phyloP scores from a whole-genome alignment of 257 asterid species.

The Ajuga chamaepitys region DNA sequence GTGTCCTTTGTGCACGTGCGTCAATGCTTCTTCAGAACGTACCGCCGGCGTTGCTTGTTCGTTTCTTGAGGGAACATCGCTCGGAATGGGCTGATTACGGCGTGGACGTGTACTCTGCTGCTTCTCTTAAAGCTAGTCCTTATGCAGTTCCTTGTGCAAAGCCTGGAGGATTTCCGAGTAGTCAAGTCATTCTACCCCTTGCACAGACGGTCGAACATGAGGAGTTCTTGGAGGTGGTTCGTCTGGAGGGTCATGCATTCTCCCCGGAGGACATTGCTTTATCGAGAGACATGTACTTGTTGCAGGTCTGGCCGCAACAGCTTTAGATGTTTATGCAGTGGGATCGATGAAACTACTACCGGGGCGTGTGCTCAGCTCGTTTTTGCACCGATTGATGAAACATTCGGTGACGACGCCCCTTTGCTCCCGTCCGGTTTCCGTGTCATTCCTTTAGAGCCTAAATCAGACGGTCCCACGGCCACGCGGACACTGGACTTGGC shows the following conservation, averaged over 20 bases:
- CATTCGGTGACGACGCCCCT: conserved; percentile 76
- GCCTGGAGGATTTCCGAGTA: conserved; percentile 61
- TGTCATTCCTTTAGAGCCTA: conserved; percentile 63
- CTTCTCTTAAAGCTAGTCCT: conserved; percentile 64
- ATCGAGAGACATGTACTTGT: conserved; percentile 72
- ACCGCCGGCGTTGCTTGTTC: conserved; percentile 76
- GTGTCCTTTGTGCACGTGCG: conserved; percentile 72
- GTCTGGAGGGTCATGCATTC: conserved; percentile 71
- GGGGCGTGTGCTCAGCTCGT: conserved; percentile 81
- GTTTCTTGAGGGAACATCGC: conserved; percentile 85
- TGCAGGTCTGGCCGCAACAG: conserved; percentile 45
- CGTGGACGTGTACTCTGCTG: conserved; percentile 73
- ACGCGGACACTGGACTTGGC: conserved; percentile 70
- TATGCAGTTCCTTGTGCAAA: conserved; percentile 64
- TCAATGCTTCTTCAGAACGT: conserved; percentile 90
- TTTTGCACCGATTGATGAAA: conserved; percentile 76
- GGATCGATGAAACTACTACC: conserved; percentile 57
- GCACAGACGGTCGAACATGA: conserved; percentile 82
- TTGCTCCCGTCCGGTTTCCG: conserved; percentile 78
- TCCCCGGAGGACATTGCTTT: conserved; percentile 64
- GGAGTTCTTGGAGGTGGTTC: conserved; percentile 91
- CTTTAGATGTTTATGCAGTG: conserved; percentile 45
- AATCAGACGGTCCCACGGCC: conserved; percentile 55
- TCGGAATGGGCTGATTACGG: conserved; percentile 93
- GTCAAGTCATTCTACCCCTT: conserved; percentile 72